Percentiles rank a stretch among this genome's conserved stretches.
Evolutionary conservation across 2,329 filamentous ascomycete species (phyloP).

Genomic region (Hypomyces perniciosus): DNA sequence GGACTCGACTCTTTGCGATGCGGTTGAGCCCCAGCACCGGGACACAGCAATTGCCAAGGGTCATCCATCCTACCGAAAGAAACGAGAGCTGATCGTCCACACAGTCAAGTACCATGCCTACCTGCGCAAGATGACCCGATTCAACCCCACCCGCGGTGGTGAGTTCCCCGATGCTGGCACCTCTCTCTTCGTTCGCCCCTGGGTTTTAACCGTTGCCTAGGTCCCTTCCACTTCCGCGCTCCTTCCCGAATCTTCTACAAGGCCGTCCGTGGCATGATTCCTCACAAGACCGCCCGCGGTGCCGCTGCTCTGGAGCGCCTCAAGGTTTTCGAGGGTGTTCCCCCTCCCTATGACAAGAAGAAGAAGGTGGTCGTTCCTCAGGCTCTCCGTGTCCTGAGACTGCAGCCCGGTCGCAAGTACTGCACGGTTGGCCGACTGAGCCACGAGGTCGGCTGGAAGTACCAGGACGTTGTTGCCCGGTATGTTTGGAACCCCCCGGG

Average conservation of each 20-base stretch:
- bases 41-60: not conserved
- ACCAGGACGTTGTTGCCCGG: slow-evolving; percentile 98
- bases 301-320: slow-evolving; percentile 94
- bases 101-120: slow-evolving; percentile 99
- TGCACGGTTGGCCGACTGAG: slow-evolving; percentile 97
- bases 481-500: slow-evolving; percentile 48
- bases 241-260: slow-evolving; percentile 99
- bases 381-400: slow-evolving; percentile 89
- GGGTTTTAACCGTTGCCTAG: slow-evolving; percentile 37
- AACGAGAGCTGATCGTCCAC: slow-evolving; percentile 39
- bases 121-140: slow-evolving; percentile 99
- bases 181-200: not conserved
- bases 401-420: slow-evolving; percentile 99
- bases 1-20: slow-evolving; percentile 1
- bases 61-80: not conserved
- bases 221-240: slow-evolving; percentile 99
- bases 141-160: slow-evolving; percentile 98
- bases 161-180: slow-evolving; percentile 37
- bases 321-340: slow-evolving; percentile 99
- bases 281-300: slow-evolving; percentile 99
- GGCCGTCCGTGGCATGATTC: slow-evolving; percentile 99
- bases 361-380: slow-evolving; percentile 99
- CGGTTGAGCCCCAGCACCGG: not conserved
- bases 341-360: slow-evolving; percentile 98
- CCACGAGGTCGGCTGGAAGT: slow-evolving; percentile 99